Base-by-base conservation (phyloP, 2,329 filamentous ascomycete genomes). In the Diaporthe sp. region DNA sequence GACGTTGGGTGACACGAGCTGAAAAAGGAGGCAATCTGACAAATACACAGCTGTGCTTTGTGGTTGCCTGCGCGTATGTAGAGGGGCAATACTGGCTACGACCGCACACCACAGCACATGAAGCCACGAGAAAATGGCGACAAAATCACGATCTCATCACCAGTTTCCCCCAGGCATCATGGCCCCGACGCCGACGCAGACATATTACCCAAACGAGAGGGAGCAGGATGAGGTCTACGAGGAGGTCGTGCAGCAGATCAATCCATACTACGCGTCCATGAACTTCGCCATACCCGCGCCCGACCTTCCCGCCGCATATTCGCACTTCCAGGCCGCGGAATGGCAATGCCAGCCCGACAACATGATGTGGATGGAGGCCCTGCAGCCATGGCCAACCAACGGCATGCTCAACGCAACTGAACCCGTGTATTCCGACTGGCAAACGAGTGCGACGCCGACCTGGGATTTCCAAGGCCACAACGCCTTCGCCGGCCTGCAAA, bases 311-410 rank as follows among this genome's bases (percentile, higher is more conserved):
- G 62, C 55, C 17, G n/a, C 53, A n/a, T 34, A 74, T 13, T 74
- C 72, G 65, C 57, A 57, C 4, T 74, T 74, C 55, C 72, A 74
- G 9, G 53, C 72, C 42, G 55, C 72, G 9, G 28, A 57, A n/a
- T 74, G 72, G 72, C 72, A 74, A 46, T 71, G 65, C 55, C 51
- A 61, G 25, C 65, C 72, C 5, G 51, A 70, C 55, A 55, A 60
- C 31, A 70, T 61, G 65, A 71, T 74, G 72, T 60, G 55, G 53
- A 71, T 71, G 61, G 65, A 73, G 49, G 71, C 65, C 6, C 25
- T 74, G 9, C 72, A 71, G 42, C 57, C 72, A 5, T 74, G 72
- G 72, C 62, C 62, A 1, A 55, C 72, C 28, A 61, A 71, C 53
- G 58, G 42, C 31, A 28, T 53, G 53, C 37, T 61, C 61, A 61